Percentiles rank a stretch among this genome's conserved stretches.
phyloP scores from a whole-genome alignment of 495 filamentous ascomycete genomes.

The Annulohypoxylon nitens region DNA sequence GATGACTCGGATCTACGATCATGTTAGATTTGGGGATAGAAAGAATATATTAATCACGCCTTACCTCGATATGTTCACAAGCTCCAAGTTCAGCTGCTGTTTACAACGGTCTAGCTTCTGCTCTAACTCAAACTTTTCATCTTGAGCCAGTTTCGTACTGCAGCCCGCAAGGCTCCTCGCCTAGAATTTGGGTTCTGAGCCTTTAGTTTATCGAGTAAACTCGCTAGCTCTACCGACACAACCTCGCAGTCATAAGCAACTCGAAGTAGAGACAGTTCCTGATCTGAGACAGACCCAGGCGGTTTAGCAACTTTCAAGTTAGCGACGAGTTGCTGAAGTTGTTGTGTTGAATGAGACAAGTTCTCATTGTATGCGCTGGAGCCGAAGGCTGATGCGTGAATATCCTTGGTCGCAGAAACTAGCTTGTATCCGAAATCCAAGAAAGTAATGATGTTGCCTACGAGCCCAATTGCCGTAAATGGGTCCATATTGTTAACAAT shows the following conservation, averaged over 20 bases:
- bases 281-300: constrained; percentile 13
- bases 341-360: constrained; percentile 30
- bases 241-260: constrained; percentile 41
- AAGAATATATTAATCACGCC: not conserved
- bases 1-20: constrained; percentile 24
- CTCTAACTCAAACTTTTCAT: too few species aligned
- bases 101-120: constrained; percentile 40
- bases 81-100: constrained; percentile 40
- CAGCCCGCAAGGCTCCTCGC: constrained; percentile 31
- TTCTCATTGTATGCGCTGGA: constrained; percentile 43
- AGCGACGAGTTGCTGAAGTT: constrained; percentile 29
- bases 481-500: constrained; percentile 56
- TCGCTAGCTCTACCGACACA: constrained; percentile 36
- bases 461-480: constrained; percentile 56
- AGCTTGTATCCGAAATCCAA: constrained; percentile 56
- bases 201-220: constrained; percentile 44
- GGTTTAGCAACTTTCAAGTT: constrained; percentile 11
- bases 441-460: constrained; percentile 54
- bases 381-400: constrained; percentile 50
- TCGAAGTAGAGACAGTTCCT: constrained; percentile 46
- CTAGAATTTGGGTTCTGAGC: constrained; percentile 45
- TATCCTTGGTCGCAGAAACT: constrained; percentile 41
- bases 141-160: constrained; percentile 38
- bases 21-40: not conserved
- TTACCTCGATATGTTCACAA: constrained; percentile 37